phyloP scores from a whole-genome alignment of 2,329 filamentous ascomycete genomes.

The Cladorrhinum sp. region DNA sequence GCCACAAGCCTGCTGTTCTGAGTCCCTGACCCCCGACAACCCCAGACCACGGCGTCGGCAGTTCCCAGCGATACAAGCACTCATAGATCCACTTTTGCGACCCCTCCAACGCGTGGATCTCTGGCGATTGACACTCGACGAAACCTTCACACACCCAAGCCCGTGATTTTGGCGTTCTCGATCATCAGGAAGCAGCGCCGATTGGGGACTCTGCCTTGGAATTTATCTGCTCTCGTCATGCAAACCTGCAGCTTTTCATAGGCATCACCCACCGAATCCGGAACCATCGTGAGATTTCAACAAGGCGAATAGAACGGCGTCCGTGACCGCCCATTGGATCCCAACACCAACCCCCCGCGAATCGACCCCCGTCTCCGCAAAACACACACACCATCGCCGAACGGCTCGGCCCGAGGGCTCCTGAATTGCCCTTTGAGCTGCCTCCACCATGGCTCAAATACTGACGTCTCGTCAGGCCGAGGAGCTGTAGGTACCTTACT shows the following conservation, averaged over 20 bases:
- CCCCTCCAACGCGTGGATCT: conserved; percentile 13
- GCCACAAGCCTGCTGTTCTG: neutral
- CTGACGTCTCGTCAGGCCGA: conserved; percentile 79
- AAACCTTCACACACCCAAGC: conserved; percentile 7
- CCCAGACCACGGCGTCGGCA: neutral
- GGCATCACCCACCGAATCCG: neutral
- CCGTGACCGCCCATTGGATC: conserved; percentile 18
- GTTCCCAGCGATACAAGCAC: neutral
- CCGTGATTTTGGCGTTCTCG: neutral
- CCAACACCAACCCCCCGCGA: conserved; percentile 7
- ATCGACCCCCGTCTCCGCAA: conserved; percentile 10
- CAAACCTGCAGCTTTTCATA: neutral
- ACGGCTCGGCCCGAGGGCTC: conserved; percentile 9
- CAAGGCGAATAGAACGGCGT: neutral
- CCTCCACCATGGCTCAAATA: conserved; percentile 63
- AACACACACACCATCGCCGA: conserved; percentile 3
- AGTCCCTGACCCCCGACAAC: neutral
- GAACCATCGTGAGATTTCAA: neutral
- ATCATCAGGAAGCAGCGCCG: neutral
- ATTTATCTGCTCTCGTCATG: neutral
- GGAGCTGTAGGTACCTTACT: conserved; percentile 66
- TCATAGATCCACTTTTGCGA: conserved; percentile 12
- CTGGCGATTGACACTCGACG: conserved; percentile 6
- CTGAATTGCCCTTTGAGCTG: conserved; percentile 2
- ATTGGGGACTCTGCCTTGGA: neutral